Base-by-base conservation (phyloP, 208 protist species). In the Crithidia sp. region DNA sequence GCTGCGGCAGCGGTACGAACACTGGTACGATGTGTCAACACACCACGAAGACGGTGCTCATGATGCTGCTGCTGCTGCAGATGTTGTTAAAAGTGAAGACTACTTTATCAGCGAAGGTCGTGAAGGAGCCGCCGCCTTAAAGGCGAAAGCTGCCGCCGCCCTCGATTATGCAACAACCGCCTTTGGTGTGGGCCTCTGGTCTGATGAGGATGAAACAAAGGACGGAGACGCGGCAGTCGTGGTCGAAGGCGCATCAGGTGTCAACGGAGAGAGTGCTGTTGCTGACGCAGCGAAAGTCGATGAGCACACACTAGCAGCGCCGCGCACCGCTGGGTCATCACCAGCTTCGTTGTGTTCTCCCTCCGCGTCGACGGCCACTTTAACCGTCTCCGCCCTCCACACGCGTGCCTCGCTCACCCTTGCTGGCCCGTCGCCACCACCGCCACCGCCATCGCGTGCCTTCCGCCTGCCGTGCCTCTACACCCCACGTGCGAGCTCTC, bases 1-100 rank as follows among this genome's bases (percentile, higher is more conserved):
- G 67, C 59, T 67, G 8, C 67, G 49, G 2, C 74, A 66, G 47
- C 59, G 41, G 16, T 59, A 67, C 52, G 67, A 79, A 60, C 74
- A 52, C 9, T 39, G 40, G 58, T 8, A 3, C 0, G 65, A 71
- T 2, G 45, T 79, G 2, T 17, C 17, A 16, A n/a, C 52, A 13
- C 52, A 59, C 39, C 52, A 41, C 12, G 10, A 40, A 3, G 41
- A 64, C 28, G 17, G 3, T 28, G 19, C 61, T 6, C 0, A 14
- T 16, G 12, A 8, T 16, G 55, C 28, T n/a, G 44, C 5, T n/a
- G 49, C 14, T n/a, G 49, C 16, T 49, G 59, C 7, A 37, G 59
- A 8, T 56, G 14, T 0, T 7, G 28, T 28, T 28, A 1, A 28
- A 28, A 1, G 28, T 28, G 28, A 28, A 28, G 28, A 28, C 28